phyloP scores from a whole-genome alignment of 192 early-diverging fungal genomes.

The Phycomyces blakesleeanus region DNA sequence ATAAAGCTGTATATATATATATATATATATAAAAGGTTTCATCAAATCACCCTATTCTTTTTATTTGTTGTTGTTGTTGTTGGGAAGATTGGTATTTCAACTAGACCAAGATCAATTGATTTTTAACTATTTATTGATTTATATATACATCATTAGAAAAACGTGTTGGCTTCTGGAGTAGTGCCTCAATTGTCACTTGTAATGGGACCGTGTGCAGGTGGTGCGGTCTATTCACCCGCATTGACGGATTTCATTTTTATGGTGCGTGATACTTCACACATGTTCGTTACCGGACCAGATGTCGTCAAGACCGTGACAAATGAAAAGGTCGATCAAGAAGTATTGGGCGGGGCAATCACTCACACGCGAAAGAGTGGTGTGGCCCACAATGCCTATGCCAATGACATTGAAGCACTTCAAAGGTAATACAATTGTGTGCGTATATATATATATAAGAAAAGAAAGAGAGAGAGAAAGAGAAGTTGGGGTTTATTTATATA shows the following conservation, averaged over 20 bases:
- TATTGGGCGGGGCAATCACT: slow-evolving; percentile 85
- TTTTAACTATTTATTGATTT: too few species aligned
- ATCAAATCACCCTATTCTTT: too few species aligned
- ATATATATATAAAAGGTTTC: too few species aligned
- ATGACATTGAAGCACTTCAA: slow-evolving; percentile 87
- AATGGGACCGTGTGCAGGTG: slow-evolving; percentile 98
- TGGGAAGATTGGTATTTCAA: slow-evolving; percentile 2
- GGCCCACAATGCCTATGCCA: slow-evolving; percentile 88
- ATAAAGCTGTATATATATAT: too few species aligned
- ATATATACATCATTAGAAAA: too few species aligned
- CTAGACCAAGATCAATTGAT: too few species aligned
- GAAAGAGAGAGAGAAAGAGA: too few species aligned
- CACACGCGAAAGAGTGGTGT: slow-evolving; percentile 93
- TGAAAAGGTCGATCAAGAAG: slow-evolving; percentile 92
- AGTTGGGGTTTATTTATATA: too few species aligned
- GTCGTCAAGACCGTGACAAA: slow-evolving; percentile 96
- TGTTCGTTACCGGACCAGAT: slow-evolving; percentile 97
- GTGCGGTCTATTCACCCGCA: slow-evolving; percentile 95
- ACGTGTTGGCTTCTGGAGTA: slow-evolving; percentile 90
- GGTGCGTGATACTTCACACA: slow-evolving; percentile 92
- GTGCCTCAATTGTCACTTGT: slow-evolving; percentile 94
- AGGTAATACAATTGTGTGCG: slow-evolving; percentile 39
- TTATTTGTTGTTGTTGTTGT: too few species aligned
- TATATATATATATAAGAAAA: too few species aligned
- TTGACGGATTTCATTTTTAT: slow-evolving; percentile 97